Percentiles rank a stretch among this genome's conserved stretches.
Conservation (phyloP, 345 rosid species). For the Laguncularia racemosa region DNA sequence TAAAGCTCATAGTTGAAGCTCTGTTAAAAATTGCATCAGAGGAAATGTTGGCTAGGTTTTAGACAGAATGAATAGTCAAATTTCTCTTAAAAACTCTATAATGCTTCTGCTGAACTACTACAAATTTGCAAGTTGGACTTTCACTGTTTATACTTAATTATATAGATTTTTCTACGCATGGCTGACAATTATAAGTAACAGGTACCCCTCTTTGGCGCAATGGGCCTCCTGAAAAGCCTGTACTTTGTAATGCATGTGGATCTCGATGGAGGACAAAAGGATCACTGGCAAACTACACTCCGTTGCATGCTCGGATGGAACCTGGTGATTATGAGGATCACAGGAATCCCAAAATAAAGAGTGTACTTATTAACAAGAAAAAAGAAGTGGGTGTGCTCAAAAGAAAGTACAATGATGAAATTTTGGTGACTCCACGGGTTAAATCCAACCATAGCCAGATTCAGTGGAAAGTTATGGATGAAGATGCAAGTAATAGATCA, state of each 20-base stretch:
- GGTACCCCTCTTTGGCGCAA: slow-evolving; percentile 98
- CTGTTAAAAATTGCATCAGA: too few relatives aligned
- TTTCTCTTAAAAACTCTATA: too few relatives aligned
- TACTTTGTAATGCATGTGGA: slow-evolving; percentile 98
- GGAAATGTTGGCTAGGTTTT: too few relatives aligned
- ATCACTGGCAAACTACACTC: slow-evolving; percentile 75
- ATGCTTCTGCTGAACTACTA: too few relatives aligned
- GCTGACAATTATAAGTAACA: slow-evolving; percentile 16
- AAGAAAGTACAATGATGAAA: slow-evolving; percentile 60
- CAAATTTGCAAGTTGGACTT: too few relatives aligned
- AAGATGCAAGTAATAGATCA: slow-evolving; percentile 81
- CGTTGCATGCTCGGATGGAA: slow-evolving; percentile 71
- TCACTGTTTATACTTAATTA: too few relatives aligned
- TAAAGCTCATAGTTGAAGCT: too few relatives aligned
- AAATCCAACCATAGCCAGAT: slow-evolving; percentile 39
- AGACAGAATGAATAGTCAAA: too few relatives aligned
- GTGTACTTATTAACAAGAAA: slow-evolving; percentile 44
- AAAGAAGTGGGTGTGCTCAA: slow-evolving; percentile 63
- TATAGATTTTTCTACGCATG: not conserved
- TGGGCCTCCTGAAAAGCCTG: slow-evolving; percentile 98
- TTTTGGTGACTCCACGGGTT: slow-evolving; percentile 28
- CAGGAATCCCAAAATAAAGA: slow-evolving; percentile 49
- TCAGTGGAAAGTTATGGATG: slow-evolving; percentile 48
- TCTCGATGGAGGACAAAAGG: slow-evolving; percentile 94
- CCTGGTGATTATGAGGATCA: slow-evolving; percentile 53